These are phyloP conservation scores for Pseudopyricularia javanii DNA, from an alignment of 2,329 filamentous ascomycete species.

Conservation along the genomic window DNA sequence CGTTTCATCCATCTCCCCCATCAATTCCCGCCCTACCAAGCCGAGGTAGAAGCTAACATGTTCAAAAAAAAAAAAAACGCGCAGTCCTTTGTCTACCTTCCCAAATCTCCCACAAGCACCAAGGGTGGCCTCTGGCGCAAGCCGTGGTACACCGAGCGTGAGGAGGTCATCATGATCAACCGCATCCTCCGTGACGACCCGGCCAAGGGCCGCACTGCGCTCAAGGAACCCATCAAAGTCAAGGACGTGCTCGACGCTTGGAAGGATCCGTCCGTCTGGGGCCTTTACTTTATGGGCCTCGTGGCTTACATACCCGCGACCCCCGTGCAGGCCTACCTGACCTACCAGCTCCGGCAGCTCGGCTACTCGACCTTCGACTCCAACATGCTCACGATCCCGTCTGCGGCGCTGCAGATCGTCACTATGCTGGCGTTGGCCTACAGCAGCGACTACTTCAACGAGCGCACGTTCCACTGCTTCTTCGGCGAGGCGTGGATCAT, in stretches of 20 bases:
- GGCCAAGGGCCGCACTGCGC: constrained; percentile 34
- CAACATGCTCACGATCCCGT: constrained; percentile 51
- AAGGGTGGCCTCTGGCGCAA: constrained; percentile 46
- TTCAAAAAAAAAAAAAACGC: too few species aligned
- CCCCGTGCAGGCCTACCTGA: constrained; percentile 36
- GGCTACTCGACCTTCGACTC: constrained; percentile 46
- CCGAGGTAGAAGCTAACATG: too few species aligned
- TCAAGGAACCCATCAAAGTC: constrained; percentile 28
- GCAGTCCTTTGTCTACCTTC: constrained; percentile 46
- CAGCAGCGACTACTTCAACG: constrained; percentile 41
- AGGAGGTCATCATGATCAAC: constrained; percentile 61
- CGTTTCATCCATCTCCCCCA: too few species aligned
- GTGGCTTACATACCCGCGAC: constrained; percentile 35
- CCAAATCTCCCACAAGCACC: constrained; percentile 53
- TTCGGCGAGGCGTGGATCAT: constrained; percentile 39
- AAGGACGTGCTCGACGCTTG: constrained; percentile 30
- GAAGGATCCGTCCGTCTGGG: constrained; percentile 34
- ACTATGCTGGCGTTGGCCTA: constrained; percentile 41
- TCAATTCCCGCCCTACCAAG: too few species aligned
- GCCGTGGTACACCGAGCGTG: constrained; percentile 53
- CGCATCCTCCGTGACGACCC: constrained; percentile 40
- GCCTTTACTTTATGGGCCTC: constrained; percentile 35
- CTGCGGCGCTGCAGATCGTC: constrained; percentile 41
- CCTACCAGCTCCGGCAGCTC: constrained; percentile 41
- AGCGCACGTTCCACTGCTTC: constrained; percentile 39